Base-by-base conservation (phyloP, 257 asterid genomes). In the Petunia secreta region DNA sequence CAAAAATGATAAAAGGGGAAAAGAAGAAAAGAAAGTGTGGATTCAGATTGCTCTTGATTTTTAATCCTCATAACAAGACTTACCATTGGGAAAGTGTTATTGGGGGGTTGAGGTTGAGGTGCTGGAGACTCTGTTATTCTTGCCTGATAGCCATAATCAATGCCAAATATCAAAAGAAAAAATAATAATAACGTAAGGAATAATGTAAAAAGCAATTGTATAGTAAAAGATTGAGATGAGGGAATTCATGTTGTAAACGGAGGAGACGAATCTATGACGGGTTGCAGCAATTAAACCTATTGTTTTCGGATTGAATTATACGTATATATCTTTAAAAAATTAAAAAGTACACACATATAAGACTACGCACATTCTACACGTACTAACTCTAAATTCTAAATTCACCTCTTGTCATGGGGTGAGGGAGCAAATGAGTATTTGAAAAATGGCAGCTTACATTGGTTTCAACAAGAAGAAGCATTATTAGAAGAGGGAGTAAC, bases 41-140 rank as follows among this genome's bases (percentile, higher is more conserved):
- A 50, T 46, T 46, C 25, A 73, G 57, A 10, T 52, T 52, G 1
- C 15, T 9, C 55, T 50, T 6, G 5, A 34, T 59, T 15, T 14
- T 11, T 13, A 15, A 37, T 63, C 16, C 38, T 15, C 6, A 37
- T 48, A 46, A 46, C 1, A 16, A 4, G 59, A 67, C 85, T 78
- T 57, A 83, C 89, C 80, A 75, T 34, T 3, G 86, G 82, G 16
- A 40, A 78, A 78, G 14, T 39, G 78, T 50, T n/a, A 2, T 25
- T 25, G 25, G 81, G 64, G 59, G 82, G 84, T 39, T 77, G 69
- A 34, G 89, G 85, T 8, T 82, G 80, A 62, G 89, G 87, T 76
- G 89, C 64, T 39, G 87, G 87, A 65, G 83, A 50, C 8, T 46
- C 57, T 37, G 55, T 41, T 58, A 80, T 81, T 58, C 53, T n/a